Conservation (phyloP, 768 basidiomycete genomes). For the Hypholoma fasciculare region DNA sequence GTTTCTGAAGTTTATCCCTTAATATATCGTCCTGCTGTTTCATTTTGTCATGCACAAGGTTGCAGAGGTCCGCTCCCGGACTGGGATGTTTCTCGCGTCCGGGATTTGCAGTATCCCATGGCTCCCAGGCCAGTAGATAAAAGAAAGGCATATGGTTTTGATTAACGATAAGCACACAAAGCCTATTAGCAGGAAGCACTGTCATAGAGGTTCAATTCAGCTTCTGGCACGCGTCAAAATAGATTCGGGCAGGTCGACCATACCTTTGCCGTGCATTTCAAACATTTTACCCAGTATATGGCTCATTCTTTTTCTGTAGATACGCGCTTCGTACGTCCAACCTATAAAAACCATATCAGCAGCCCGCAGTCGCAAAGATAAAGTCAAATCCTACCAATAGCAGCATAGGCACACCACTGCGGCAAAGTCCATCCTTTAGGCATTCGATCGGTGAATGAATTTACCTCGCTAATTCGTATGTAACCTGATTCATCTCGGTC, state of each 20-base stretch:
- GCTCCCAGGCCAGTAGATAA: conserved; percentile 5
- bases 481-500: neutral
- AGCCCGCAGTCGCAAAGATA: neutral
- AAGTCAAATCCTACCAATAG: neutral
- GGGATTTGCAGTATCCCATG: neutral
- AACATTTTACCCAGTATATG: neutral
- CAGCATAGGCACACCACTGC: neutral
- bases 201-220: neutral
- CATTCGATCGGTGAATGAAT: neutral
- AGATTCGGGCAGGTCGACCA: too few species aligned
- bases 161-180: neutral
- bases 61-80: conserved; percentile 4
- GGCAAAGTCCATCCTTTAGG: neutral
- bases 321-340: neutral
- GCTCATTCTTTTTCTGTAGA: neutral
- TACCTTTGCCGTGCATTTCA: neutral
- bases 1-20: conserved; percentile 4
- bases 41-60: conserved; percentile 15
- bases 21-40: conserved; percentile 7
- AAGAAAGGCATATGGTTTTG: neutral
- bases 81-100: neutral
- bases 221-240: neutral
- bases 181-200: conserved; percentile 6
- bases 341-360: neutral
- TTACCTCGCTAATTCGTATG: neutral